These are phyloP conservation scores for Nitzschia palea DNA, from an alignment of 108 stramenopile species.

Conservation along the genomic window DNA sequence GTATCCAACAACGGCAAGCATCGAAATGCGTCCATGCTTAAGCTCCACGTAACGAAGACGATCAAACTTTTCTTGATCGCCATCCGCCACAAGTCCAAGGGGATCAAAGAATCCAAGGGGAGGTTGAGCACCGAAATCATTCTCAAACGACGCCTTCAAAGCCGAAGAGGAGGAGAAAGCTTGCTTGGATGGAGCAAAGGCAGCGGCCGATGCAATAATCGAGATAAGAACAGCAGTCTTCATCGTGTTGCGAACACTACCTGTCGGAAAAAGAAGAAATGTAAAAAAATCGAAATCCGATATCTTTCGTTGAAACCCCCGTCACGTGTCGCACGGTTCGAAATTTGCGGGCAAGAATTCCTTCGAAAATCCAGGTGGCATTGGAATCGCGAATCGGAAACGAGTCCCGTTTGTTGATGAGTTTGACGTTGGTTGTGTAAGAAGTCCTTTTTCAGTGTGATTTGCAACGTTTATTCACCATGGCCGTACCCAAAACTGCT, in stretches of 20 bases:
- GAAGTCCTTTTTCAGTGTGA: too few species aligned
- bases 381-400: too few species aligned
- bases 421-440: too few species aligned
- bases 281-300: too few species aligned
- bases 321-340: too few species aligned
- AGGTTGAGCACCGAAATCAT: conserved; percentile 83
- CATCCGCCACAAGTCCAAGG: conserved; percentile 60
- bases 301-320: too few species aligned
- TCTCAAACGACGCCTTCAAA: conserved; percentile 68
- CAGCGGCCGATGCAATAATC: conserved; percentile 48
- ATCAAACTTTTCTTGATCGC: conserved; percentile 50
- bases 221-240: conserved; percentile 50
- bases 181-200: conserved; percentile 37
- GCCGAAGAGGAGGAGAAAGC: conserved; percentile 42
- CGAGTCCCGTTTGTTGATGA: too few species aligned
- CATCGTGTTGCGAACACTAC: too few species aligned
- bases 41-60: conserved; percentile 84
- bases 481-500: background rate
- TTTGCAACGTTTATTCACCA: too few species aligned
- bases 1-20: conserved; percentile 81
- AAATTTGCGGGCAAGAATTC: too few species aligned
- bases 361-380: too few species aligned
- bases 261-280: too few species aligned
- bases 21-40: conserved; percentile 88
- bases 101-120: conserved; percentile 68